These are phyloP conservation scores for Pseudopithomyces chartarum DNA, from an alignment of 2,329 filamentous ascomycete genomes.

Conservation along the genomic window DNA sequence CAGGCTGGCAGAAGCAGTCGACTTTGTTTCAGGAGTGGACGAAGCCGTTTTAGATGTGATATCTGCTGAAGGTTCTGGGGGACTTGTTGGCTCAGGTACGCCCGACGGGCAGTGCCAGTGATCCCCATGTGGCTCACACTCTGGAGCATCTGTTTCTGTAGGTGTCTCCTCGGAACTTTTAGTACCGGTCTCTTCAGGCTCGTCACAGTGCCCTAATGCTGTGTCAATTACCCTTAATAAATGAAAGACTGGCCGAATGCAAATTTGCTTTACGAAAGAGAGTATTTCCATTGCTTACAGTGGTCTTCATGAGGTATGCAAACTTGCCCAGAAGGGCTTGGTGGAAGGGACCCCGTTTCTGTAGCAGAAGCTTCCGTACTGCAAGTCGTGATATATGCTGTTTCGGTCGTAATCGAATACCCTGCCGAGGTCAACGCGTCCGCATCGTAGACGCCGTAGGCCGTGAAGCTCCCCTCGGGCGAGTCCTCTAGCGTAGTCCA, in stretches of 20 bases:
- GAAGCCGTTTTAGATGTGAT: no score
- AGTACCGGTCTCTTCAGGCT: background rate
- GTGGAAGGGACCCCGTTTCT: background rate
- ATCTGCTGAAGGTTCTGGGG: no score
- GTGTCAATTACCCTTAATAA: background rate
- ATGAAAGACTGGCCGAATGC: background rate
- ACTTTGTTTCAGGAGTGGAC: no score
- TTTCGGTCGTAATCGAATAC: background rate
- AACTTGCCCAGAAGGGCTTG: background rate
- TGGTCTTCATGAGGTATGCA: background rate
- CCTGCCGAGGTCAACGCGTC: background rate
- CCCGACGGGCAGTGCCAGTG: slow-evolving; percentile 35
- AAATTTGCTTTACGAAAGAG: no score
- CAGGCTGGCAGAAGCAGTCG: no score
- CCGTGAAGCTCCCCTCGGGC: background rate
- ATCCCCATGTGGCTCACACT: slow-evolving; percentile 17
- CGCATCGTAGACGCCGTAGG: background rate
- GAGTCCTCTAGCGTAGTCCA: background rate
- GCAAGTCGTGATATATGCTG: background rate
- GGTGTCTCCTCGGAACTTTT: background rate
- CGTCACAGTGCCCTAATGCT: background rate
- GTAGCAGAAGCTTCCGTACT: background rate
- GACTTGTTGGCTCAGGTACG: slow-evolving; percentile 27
- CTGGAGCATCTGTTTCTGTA: background rate
- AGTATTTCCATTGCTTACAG: background rate